Conservation (phyloP, 2,329 filamentous ascomycete species). For the Chaetomiaceae sp. region DNA sequence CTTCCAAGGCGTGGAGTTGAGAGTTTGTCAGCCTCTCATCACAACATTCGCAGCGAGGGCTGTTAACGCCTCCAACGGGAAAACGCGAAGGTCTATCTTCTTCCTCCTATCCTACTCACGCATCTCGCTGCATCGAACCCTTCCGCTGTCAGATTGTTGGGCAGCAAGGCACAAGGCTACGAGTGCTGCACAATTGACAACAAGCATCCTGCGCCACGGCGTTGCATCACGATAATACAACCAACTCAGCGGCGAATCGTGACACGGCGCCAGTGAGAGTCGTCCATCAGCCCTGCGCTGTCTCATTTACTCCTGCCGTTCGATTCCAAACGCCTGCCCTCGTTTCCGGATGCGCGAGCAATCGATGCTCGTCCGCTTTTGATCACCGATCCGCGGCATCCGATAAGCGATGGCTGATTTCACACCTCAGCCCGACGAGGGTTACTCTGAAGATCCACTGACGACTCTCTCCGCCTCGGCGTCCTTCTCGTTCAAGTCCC, state of each 20-base stretch:
- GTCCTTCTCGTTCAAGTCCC: constrained; percentile 28
- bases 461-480: constrained; percentile 36
- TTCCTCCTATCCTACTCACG: background rate
- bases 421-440: constrained; percentile 65
- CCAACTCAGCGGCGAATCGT: background rate
- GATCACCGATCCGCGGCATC: constrained; percentile 1
- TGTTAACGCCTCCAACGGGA: no score
- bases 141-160: background rate
- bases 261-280: background rate
- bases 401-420: constrained; percentile 25
- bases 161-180: background rate
- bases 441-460: constrained; percentile 74
- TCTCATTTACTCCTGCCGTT: background rate
- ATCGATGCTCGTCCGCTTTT: background rate
- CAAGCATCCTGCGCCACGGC: background rate
- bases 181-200: constrained; percentile 2
- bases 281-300: background rate
- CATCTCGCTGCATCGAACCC: background rate
- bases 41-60: background rate
- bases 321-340: background rate
- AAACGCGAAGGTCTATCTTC: no score
- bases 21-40: constrained; percentile 3
- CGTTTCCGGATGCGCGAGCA: background rate
- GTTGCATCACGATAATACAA: constrained; percentile 1
- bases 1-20: background rate